phyloP scores from a whole-genome alignment of 1,284 basidiomycete species.

The Microbotryum intermedium region DNA sequence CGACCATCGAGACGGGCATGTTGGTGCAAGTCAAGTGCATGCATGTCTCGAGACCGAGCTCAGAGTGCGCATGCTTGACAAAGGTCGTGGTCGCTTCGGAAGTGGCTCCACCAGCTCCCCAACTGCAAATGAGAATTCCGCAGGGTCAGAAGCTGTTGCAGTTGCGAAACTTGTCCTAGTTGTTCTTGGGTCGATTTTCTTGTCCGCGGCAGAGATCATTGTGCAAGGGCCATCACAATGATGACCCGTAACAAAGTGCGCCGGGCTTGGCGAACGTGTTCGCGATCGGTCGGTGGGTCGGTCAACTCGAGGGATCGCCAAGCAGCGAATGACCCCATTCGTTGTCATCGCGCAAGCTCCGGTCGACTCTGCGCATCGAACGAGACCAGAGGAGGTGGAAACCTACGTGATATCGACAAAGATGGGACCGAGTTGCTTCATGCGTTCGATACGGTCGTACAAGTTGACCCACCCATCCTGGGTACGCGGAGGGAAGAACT shows the following conservation, averaged over 20 bases:
- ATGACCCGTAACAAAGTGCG: too few relatives aligned
- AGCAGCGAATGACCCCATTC: background rate
- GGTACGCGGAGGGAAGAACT: conserved; percentile 29
- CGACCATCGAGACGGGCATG: conserved; percentile 80
- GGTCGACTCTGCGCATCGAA: background rate
- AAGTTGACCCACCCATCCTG: conserved; percentile 82
- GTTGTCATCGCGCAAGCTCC: background rate
- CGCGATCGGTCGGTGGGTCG: background rate
- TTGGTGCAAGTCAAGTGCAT: conserved; percentile 98
- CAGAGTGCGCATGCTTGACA: conserved; percentile 82
- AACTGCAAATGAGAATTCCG: conserved; percentile 29
- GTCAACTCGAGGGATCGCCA: background rate
- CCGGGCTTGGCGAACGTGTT: conserved; percentile 4
- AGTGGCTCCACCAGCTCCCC: conserved; percentile 44
- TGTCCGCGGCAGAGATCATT: too few relatives aligned
- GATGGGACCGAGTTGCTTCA: conserved; percentile 89
- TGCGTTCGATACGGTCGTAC: conserved; percentile 94
- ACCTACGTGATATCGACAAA: conserved; percentile 93
- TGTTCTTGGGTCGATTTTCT: too few relatives aligned
- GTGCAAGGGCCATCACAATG: too few relatives aligned
- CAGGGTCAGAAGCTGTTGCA: too few relatives aligned
- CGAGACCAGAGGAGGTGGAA: background rate
- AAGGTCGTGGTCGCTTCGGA: conserved; percentile 52
- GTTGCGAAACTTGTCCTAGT: too few relatives aligned
- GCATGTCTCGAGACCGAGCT: conserved; percentile 76